These are phyloP conservation scores for Periconia digitata DNA, from an alignment of 2,329 filamentous ascomycete genomes.

Conservation along the genomic window DNA sequence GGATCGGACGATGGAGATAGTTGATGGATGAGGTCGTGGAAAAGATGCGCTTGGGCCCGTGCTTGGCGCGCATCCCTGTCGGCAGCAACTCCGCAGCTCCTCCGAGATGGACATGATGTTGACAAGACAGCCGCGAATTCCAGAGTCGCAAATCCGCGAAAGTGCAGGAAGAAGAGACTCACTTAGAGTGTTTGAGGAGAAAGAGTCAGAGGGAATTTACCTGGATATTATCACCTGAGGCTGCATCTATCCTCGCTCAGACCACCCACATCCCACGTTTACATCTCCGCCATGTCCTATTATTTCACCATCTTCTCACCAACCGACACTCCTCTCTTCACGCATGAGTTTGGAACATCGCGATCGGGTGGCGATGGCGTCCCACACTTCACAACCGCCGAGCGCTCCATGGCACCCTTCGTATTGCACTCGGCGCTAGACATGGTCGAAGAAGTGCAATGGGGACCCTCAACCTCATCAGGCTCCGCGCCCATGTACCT, in stretches of 20 bases:
- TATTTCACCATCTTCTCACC: conserved; percentile 97
- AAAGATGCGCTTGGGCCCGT: conserved; percentile 28
- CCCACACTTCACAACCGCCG: conserved; percentile 83
- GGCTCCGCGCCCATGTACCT: conserved; percentile 69
- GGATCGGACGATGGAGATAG: conserved; percentile 13
- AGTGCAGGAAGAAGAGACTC: background rate
- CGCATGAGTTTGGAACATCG: conserved; percentile 94
- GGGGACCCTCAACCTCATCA: conserved; percentile 57
- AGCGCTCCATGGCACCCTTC: conserved; percentile 95
- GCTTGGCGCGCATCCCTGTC: conserved; percentile 31
- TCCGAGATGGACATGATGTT: conserved; percentile 8
- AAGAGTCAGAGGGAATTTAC: background rate
- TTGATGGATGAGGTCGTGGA: conserved; percentile 22
- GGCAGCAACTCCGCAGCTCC: conserved; percentile 13
- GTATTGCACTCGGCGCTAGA: conserved; percentile 92
- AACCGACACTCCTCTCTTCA: conserved; percentile 93
- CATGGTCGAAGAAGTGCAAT: conserved; percentile 95
- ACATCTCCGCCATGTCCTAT: conserved; percentile 76
- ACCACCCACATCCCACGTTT: background rate
- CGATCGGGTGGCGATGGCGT: conserved; percentile 94
- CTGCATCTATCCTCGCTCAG: background rate
- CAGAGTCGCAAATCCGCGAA: background rate
- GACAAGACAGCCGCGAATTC: background rate
- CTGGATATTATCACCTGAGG: no score
- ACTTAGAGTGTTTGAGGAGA: background rate